These are phyloP conservation scores for Eragrostis nindensis DNA, from an alignment of 176 grass and related monocot genomes.

Conservation along the genomic window DNA sequence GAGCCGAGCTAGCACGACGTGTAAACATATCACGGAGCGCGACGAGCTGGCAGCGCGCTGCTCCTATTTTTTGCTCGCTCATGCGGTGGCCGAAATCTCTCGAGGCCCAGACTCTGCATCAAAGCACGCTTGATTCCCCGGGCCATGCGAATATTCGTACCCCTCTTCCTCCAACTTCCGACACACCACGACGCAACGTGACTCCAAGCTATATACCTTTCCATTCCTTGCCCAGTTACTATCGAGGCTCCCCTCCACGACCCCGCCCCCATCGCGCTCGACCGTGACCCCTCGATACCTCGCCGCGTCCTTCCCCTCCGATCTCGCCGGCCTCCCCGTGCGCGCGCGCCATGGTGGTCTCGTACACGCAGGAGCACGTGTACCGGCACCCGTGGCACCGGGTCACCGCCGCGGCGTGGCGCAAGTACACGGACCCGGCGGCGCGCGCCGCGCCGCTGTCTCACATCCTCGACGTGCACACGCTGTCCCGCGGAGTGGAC, in stretches of 20 bases:
- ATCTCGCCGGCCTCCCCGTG: not conserved
- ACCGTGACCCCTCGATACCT: not conserved
- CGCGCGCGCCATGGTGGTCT: conserved; percentile 44
- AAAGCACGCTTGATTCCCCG: too few relatives aligned
- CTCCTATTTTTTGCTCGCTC: too few relatives aligned
- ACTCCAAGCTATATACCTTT: not conserved
- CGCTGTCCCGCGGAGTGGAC: conserved; percentile 54
- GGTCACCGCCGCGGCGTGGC: conserved; percentile 73
- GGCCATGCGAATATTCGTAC: conserved; percentile 24
- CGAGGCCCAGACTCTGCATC: too few relatives aligned
- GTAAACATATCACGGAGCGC: too few relatives aligned
- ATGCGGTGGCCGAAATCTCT: not conserved
- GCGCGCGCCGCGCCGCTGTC: conserved; percentile 34
- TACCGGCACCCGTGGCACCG: conserved; percentile 83
- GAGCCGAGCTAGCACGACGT: too few relatives aligned
- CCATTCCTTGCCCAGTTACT: not conserved
- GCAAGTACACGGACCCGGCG: conserved; percentile 73
- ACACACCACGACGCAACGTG: not conserved
- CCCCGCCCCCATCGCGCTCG: not conserved
- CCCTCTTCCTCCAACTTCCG: not conserved
- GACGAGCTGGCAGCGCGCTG: too few relatives aligned
- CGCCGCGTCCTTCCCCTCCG: not conserved
- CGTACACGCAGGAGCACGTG: conserved; percentile 82
- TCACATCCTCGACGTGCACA: conserved; percentile 71
- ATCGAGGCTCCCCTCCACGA: not conserved